Percentiles rank a stretch among this genome's conserved stretches.
phyloP scores from a whole-genome alignment of 306 rosid species.

The Lablab purpureus region DNA sequence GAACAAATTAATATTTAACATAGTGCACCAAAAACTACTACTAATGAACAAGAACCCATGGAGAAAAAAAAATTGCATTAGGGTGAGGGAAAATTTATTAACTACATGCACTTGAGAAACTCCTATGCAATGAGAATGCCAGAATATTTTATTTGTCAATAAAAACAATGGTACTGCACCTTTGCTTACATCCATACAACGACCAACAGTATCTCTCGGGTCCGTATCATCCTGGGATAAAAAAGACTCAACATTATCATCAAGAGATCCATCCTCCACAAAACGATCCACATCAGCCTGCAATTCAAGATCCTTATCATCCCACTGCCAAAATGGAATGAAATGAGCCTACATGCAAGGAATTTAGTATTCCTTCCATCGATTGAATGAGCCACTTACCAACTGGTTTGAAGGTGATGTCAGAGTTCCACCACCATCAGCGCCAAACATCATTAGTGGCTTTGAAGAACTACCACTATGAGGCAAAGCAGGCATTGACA shows the following conservation, averaged over 20 bases:
- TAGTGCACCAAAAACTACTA: slow-evolving; percentile 1
- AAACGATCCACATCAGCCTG: slow-evolving; percentile 98
- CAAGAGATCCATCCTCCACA: slow-evolving; percentile 97
- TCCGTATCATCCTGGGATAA: slow-evolving; percentile 96
- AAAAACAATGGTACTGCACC: slow-evolving; percentile 65
- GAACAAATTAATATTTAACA: neutral
- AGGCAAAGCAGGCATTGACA: slow-evolving; percentile 95
- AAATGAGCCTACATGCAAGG: slow-evolving; percentile 83
- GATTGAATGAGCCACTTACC: slow-evolving; percentile 68
- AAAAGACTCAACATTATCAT: slow-evolving; percentile 98
- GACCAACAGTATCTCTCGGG: slow-evolving; percentile 91
- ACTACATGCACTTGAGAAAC: slow-evolving; percentile 7
- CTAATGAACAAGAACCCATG: neutral
- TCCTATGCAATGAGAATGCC: slow-evolving; percentile 11
- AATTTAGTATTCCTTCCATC: slow-evolving; percentile 60
- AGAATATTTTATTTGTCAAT: slow-evolving; percentile 8
- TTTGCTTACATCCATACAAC: slow-evolving; percentile 97
- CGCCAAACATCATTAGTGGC: slow-evolving; percentile 82
- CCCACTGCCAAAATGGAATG: slow-evolving; percentile 98
- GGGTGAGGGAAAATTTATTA: slow-evolving; percentile 1
- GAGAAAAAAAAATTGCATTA: neutral
- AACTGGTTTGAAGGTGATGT: slow-evolving; percentile 94
- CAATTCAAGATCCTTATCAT: slow-evolving; percentile 97
- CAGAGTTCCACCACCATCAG: slow-evolving; percentile 86
- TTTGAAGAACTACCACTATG: slow-evolving; percentile 87